Evolutionary conservation across 208 protist species (phyloP), one percentile per base, ranked within the genome.

Genomic region (Wallacemonas sp.): DNA sequence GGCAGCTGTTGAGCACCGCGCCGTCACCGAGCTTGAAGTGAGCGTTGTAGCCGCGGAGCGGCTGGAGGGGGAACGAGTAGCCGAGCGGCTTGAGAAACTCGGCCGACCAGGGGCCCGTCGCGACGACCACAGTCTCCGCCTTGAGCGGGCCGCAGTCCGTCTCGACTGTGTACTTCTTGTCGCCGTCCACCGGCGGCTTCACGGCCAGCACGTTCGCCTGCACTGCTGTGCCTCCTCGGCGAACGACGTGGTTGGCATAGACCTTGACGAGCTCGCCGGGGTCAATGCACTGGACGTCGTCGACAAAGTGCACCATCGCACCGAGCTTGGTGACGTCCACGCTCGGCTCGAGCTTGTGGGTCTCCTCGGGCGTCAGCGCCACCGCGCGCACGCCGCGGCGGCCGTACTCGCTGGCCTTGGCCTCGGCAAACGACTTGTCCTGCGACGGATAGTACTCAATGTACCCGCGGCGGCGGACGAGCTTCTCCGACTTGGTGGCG

Each of bases 31-130:
- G 45, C 22, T 72, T 62, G 32, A 74, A 75, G 61, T 76, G 77
- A 0, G 68, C 72, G 61, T 76, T 78, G 61, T 76, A 82, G 18
- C 69, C 77, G 1, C 68, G 65, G 3, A 78, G 57, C 12, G 69
- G 52, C n/a, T 69, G 62, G 20, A 76, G 61, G 2, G 62, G 69
- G 49, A 75, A 69, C 8, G 20, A 49, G 49, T 82, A 78, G 12
- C 65, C 65, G 5, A 82, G 52, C 1, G 49, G 45, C 29, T 18
- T 41, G 12, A 74, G 29, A 22, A 76, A 61, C 16, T 73, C 48
- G 31, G 54, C 57, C 10, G 69, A 75, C 70, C 72, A 82, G 28
- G 57, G 68, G 0, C 72, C 65, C 8, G 57, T 36, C 0, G 72
- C 68, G 0, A 82, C 62, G 5, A 75, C 72, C 7, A 76, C 61